Evolutionary conservation across 345 rosid species (phyloP).

Genomic region (Hibiscus trionum): DNA sequence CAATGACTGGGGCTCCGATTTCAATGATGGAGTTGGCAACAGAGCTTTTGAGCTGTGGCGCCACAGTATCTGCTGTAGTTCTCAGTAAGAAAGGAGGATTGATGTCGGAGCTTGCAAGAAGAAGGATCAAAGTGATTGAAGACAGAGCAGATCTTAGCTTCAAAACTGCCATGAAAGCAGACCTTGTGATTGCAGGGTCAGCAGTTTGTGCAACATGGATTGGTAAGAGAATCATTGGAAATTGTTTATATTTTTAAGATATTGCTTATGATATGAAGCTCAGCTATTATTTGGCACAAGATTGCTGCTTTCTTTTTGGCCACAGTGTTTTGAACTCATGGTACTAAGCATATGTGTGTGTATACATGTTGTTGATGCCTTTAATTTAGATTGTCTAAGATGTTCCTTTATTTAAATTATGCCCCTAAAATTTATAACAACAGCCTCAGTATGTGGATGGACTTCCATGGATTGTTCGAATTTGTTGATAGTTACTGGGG

Average conservation of each 20-base stretch:
- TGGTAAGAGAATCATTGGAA: constrained; percentile 37
- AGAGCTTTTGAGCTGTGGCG: constrained; percentile 97
- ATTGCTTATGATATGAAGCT: neutral
- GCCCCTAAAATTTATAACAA: neutral
- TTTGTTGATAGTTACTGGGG: neutral
- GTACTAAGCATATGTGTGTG: neutral
- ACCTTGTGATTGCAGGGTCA: constrained; percentile 91
- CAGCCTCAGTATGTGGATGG: neutral
- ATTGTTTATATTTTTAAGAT: constrained; percentile 2
- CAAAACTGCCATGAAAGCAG: constrained; percentile 93
- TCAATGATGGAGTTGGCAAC: constrained; percentile 98
- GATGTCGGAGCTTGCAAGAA: constrained; percentile 72
- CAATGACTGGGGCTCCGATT: constrained; percentile 97
- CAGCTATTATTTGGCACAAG: neutral
- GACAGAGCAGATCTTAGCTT: constrained; percentile 87
- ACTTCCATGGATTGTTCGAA: neutral
- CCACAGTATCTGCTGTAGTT: constrained; percentile 90
- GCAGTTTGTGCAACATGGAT: constrained; percentile 97
- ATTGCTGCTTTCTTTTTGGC: neutral
- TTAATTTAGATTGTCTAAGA: neutral
- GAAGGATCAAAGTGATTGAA: constrained; percentile 86
- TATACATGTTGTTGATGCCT: neutral
- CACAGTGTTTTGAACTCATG: neutral
- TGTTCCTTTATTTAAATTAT: neutral
- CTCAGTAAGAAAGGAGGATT: constrained; percentile 91